These are phyloP conservation scores for Friedmanniomyces endolithicus DNA, from an alignment of 495 filamentous ascomycete genomes.

Conservation along the genomic window DNA sequence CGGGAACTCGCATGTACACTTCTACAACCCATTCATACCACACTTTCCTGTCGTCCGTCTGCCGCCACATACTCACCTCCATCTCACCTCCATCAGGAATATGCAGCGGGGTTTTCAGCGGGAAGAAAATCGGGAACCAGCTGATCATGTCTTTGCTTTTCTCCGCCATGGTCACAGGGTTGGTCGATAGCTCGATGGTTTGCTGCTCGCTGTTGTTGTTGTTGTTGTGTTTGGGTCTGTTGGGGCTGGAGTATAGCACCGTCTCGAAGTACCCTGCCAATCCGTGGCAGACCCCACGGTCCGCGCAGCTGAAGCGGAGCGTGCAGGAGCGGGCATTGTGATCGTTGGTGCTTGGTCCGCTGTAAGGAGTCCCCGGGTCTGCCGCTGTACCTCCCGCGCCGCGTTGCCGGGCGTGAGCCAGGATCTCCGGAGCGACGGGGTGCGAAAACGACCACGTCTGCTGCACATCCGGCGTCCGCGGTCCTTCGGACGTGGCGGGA, in stretches of 20 bases:
- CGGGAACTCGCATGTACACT: constrained; percentile 29
- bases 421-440: constrained; percentile 36
- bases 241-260: constrained; percentile 53
- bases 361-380: constrained; percentile 34
- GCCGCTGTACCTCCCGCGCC: constrained; percentile 47
- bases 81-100: constrained; percentile 74
- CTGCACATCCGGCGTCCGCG: constrained; percentile 44
- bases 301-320: constrained; percentile 56
- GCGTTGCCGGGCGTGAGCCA: constrained; percentile 44
- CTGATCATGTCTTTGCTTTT: constrained; percentile 96
- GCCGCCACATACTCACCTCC: constrained; percentile 83
- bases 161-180: constrained; percentile 78
- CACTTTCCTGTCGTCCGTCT: constrained; percentile 87
- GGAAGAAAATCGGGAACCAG: constrained; percentile 99
- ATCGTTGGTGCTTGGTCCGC: constrained; percentile 52
- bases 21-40: constrained; percentile 99
- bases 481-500: background rate
- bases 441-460: constrained; percentile 60
- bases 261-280: constrained; percentile 93
- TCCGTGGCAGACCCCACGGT: constrained; percentile 77
- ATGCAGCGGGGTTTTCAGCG: constrained; percentile 83
- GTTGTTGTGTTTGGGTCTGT: constrained; percentile 8
- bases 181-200: constrained; percentile 76
- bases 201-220: background rate
- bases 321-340: constrained; percentile 74